Base-by-base conservation (phyloP, 306 rosid species). In the Argentina anserina region DNA sequence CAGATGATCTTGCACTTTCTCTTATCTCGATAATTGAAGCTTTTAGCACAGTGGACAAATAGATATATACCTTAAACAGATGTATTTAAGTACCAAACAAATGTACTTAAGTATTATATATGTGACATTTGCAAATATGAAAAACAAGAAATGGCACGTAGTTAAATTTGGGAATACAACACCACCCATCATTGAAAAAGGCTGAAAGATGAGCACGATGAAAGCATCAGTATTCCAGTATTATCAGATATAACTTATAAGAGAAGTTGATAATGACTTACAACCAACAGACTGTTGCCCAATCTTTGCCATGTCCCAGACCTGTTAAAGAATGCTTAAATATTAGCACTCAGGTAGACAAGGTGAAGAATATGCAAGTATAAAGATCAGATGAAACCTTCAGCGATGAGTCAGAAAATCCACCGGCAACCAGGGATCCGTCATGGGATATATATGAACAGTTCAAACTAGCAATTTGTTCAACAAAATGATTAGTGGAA, bases 221-320 rank as follows among this genome's bases (percentile, higher is more conserved):
- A 53, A 53, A 53, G 6, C 31, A 23, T 5, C 23, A 23, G 60
- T 9, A 52, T 20, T n/a, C 61, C 33, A 18, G 23, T 61, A 70
- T 13, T 43, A 0, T 47, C 62, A 61, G 5, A 49, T 29, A 49
- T 26, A 67, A 76, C 37, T 39, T 29, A 49, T 26, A 67, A 76
- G 29, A 53, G 61, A 70, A 40, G n/a, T 64, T 53, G 10, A 67
- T 23, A 8, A 40, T 55, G 5, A 91, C 97, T 88, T 84, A 90
- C 99, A 83, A 79, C 33, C 84, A 65, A 68, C 74, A 60, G 83
- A 47, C 73, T 85, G 93, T 76, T 90, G 97, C 82, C 99, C 97
- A 75, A 95, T 92, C 86, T 87, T 90, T 74, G 97, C 90, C 96
- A 91, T 95, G 85, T 95, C 97, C 99, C 99, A 95, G 33, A 95